These are phyloP conservation scores for Vitellaria paradoxa DNA, from an alignment of 179 eudicot genomes.

Conservation along the genomic window DNA sequence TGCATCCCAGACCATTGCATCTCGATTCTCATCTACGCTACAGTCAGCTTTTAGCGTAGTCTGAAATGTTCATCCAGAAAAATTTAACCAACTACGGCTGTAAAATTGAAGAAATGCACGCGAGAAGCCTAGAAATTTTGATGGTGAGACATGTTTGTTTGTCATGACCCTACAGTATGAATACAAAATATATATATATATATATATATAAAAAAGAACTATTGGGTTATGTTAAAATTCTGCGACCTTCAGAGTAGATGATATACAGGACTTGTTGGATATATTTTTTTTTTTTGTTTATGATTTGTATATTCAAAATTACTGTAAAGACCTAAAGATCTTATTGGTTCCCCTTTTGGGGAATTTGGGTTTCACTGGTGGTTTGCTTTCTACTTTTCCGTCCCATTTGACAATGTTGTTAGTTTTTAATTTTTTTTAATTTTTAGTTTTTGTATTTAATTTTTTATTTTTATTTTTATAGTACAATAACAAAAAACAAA, in stretches of 20 bases:
- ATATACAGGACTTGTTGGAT: slow-evolving; percentile 8
- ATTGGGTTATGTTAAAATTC: slow-evolving; percentile 18
- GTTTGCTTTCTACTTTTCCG: background rate
- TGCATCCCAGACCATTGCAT: slow-evolving; percentile 86
- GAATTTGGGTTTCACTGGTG: background rate
- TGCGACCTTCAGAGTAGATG: slow-evolving; percentile 24
- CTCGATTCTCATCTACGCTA: slow-evolving; percentile 71
- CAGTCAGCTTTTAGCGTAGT: slow-evolving; percentile 89
- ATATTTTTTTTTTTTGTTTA: background rate
- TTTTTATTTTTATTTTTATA: too few relatives aligned
- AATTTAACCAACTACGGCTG: background rate
- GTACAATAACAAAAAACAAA: too few relatives aligned
- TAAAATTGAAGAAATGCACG: slow-evolving; percentile 10
- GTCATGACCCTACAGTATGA: slow-evolving; percentile 15
- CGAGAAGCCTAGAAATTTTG: slow-evolving; percentile 18
- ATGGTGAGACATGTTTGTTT: slow-evolving; percentile 7
- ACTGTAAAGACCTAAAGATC: background rate
- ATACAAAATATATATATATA: too few relatives aligned
- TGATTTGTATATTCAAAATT: slow-evolving; percentile 14
- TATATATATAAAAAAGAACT: slow-evolving; percentile 8
- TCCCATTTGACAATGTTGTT: background rate
- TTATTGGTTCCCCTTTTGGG: background rate
- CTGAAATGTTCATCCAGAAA: slow-evolving; percentile 34
- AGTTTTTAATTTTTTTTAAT: too few relatives aligned
- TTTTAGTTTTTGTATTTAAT: too few relatives aligned